Base-by-base conservation (phyloP, 148 eudicot species). In the Limonium bicolor region DNA sequence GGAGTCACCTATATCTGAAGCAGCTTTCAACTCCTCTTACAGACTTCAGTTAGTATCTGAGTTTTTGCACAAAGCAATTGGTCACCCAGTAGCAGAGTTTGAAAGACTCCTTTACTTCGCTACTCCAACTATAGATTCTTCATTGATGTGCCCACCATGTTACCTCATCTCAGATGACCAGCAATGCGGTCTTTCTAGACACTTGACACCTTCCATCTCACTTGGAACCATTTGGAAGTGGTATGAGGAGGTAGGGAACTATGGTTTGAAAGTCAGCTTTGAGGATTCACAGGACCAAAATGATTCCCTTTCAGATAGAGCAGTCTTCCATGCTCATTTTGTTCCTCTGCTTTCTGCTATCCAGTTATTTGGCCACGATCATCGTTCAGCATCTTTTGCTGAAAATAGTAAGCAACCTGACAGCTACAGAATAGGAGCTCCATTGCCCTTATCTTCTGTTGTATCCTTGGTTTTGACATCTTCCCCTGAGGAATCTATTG, bases 311-410 rank as follows among this genome's bases (percentile, higher is more conserved):
- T 59, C 56, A 41, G 70, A 73, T 41, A 41, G 49, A 6, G 26
- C 36, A 25, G 30, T 50, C 29, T 69, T 61, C 41, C 66, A 66
- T 59, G 75, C 75, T 1, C 64, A 73, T 62, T 73, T 73, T 66
- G 75, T 73, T 48, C 80, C 80, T n/a, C 67, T 53, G 45, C 53
- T 73, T 48, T 73, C 80, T 26, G 80, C 75, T 3, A 60, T 73
- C 59, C 80, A 73, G 67, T 51, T 73, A 42, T 73, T 73, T 48
- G 52, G 68, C 48, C 25, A 46, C 39, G 41, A 27, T 26, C 22
- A 36, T 45, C 27, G 15, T 25, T 29, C 57, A n/a, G 14, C 58
- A 20, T 30, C 45, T 19, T 38, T 25, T 6, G 28, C 48, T 23
- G 38, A 53, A 11, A 27, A 15, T 15, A 14, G 16, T 15, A 22